phyloP scores from a whole-genome alignment of 352 stramenopile genomes.

The Plasmopara halstedii region DNA sequence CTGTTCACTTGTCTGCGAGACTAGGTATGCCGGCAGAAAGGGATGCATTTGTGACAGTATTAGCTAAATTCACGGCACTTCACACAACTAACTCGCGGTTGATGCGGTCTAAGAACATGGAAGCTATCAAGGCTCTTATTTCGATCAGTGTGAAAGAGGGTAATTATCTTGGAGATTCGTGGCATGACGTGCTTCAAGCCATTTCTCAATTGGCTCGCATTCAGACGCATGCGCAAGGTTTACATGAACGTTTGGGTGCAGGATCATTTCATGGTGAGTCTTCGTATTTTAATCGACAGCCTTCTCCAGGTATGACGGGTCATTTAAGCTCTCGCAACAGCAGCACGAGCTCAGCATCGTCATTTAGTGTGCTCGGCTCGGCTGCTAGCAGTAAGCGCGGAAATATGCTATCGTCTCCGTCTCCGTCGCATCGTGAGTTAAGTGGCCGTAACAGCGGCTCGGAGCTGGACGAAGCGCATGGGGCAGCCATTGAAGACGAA shows the following conservation, averaged over 20 bases:
- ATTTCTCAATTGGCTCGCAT: constrained; percentile 97
- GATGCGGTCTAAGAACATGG: constrained; percentile 96
- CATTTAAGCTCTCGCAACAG: constrained; percentile 23
- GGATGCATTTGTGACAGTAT: constrained; percentile 94
- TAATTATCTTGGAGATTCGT: constrained; percentile 95
- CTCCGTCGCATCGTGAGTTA: constrained; percentile 47
- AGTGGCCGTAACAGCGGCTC: constrained; percentile 18
- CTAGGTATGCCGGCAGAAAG: constrained; percentile 89
- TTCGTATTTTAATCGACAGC: constrained; percentile 76
- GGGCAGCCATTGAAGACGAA: constrained; percentile 69
- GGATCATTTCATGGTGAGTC: constrained; percentile 27
- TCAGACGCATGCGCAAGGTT: constrained; percentile 91
- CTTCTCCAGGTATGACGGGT: constrained; percentile 18
- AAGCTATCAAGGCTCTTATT: constrained; percentile 95
- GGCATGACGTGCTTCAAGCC: constrained; percentile 93
- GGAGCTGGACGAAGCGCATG: constrained; percentile 48
- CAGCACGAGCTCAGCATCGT: constrained; percentile 20
- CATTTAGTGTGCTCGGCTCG: constrained; percentile 23
- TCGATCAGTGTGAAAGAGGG: constrained; percentile 96
- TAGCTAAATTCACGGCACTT: constrained; percentile 95
- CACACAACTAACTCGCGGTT: constrained; percentile 88
- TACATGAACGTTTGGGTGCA: constrained; percentile 33
- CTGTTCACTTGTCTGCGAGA: constrained; percentile 85
- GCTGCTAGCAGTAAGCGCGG: constrained; percentile 18
- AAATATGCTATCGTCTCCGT: constrained; percentile 27